Base-by-base conservation (phyloP, 2,329 filamentous ascomycete genomes). In the Metarhizium rileyi region DNA sequence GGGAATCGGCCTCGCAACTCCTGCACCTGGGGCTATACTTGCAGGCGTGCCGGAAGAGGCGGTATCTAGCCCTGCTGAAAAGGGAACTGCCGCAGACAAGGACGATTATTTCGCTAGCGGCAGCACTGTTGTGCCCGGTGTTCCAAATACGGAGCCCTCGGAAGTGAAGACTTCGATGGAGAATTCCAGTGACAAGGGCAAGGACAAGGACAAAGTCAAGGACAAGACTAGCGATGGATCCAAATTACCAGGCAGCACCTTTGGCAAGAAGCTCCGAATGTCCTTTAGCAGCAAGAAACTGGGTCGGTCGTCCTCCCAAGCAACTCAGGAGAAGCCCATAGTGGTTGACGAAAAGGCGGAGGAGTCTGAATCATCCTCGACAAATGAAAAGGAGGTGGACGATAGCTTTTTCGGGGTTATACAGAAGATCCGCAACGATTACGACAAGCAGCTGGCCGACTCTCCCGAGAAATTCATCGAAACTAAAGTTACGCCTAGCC, bases 241-340 rank as follows among this genome's bases (percentile, higher is more conserved):
- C 12, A 86, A 87, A 57, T 70, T 73, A 2, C 70, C 71, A 4
- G 70, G 74, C 49, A 83, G 78, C 2, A 72, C 88, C 5, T 94
- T 95, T 63, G 82, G 86, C 41, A 93, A 90, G 70, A 93, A 91
- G 69, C 90, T 95, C 66, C 82, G 86, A 44, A 85, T 87, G 80
- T 82, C 84, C 1, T 90, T 91, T 60, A 83, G 84, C 57, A 85
- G 84, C 60, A 96, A 94, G 72, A 95, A 95, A 67, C 74, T 91
- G 14, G 82, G 82, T 12, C 80, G 88, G 16, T 84, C 83, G 2
- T 72, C 77, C 4, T 83, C 83, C 4, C 64, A 67, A 42, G 61
- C 65, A 5, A 78, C 79, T 0, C 79, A 78, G 25, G 81, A 86
- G 52, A 94, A 93, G 63, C 83, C 87, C 0, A 78, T 79, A 1